phyloP scores from a whole-genome alignment of 192 early-diverging fungal genomes.

The Backusella luteola region DNA sequence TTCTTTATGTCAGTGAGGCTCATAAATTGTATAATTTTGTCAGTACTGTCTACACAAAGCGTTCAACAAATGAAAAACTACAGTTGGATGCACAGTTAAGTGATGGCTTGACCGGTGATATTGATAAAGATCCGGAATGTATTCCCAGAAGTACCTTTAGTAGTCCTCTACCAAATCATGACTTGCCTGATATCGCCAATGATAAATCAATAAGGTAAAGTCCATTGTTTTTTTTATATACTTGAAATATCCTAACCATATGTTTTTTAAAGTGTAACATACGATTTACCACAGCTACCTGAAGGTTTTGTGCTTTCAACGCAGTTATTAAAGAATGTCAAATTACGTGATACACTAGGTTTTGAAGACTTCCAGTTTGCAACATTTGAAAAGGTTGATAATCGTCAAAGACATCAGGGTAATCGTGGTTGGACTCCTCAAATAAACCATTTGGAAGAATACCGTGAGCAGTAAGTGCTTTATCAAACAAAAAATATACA shows the following conservation, averaged over 20 bases:
- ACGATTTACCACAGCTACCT: slow-evolving; percentile 25
- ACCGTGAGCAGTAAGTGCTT: slow-evolving; percentile 31
- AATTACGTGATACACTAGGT: slow-evolving; percentile 28
- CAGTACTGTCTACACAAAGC: slow-evolving; percentile 51
- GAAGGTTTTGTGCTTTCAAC: slow-evolving; percentile 20
- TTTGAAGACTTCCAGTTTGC: slow-evolving; percentile 45
- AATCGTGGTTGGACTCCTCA: slow-evolving; percentile 41
- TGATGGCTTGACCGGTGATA: slow-evolving; percentile 55
- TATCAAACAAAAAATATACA: not conserved
- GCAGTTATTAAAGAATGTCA: slow-evolving; percentile 27
- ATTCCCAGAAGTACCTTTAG: slow-evolving; percentile 61
- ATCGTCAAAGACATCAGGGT: slow-evolving; percentile 32
- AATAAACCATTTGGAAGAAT: slow-evolving; percentile 32
- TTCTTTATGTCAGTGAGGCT: slow-evolving; percentile 57
- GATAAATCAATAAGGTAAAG: slow-evolving; percentile 57
- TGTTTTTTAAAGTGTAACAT: slow-evolving; percentile 28
- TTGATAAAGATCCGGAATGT: slow-evolving; percentile 57
- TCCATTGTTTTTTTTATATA: not conserved
- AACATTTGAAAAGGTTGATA: slow-evolving; percentile 43
- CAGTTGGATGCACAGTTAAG: slow-evolving; percentile 53
- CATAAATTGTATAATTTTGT: slow-evolving; percentile 61
- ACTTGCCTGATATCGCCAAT: slow-evolving; percentile 57
- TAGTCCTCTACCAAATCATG: slow-evolving; percentile 51
- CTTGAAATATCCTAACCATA: not conserved
- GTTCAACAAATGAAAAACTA: slow-evolving; percentile 36